Evolutionary conservation across 2,329 filamentous ascomycete genomes (phyloP), one percentile per base, ranked within the genome.

Genomic region (Curvularia lunata): DNA sequence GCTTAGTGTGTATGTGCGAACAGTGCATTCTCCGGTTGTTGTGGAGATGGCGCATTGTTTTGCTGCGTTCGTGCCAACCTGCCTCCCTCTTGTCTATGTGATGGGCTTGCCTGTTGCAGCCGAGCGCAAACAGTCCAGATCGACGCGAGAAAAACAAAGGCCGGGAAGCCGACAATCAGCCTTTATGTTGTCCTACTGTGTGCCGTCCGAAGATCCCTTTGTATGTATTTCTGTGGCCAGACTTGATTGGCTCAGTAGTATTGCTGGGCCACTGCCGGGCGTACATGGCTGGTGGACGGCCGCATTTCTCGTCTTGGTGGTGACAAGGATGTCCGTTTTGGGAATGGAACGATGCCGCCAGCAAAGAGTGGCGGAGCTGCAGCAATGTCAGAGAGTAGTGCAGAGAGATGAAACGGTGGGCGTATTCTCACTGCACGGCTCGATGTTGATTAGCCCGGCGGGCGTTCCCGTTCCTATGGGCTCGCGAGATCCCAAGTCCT

Each of bases 221-320:
- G 28, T 30, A 43, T 16, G 19, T 9, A 32, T 25, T 28, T 12
- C 23, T 42, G 37, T n/a, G 23, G 28, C 3, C 34, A 13, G 28
- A 13, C 19, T n/a, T 48, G 54, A 52, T 56, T 56, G 48, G 54
- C 42, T 23, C 34, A 3, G 34, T 23, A 12, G 41, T 27, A n/a
- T 34, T 28, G 18, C 28, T 48, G 37, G 48, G 34, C 27, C 34
- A n/a, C 46, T 41, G 37, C 42, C 30, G 34, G 48, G 32, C 40
- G 48, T 42, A 51, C 41, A 43, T 38, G 38, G 48, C 50, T 38
- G 56, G 50, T 41, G 13, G 18, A 50, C n/a, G 30, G 52, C 21
- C 47, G 47, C 34, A 42, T 51, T 55, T 43, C 12, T 55, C 32
- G 55, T 48, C 51, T 48, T 58, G 40, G 38, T 47, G 4, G 42